Conservation (phyloP, 129 eudicot species). For the Erigeron canadensis region DNA sequence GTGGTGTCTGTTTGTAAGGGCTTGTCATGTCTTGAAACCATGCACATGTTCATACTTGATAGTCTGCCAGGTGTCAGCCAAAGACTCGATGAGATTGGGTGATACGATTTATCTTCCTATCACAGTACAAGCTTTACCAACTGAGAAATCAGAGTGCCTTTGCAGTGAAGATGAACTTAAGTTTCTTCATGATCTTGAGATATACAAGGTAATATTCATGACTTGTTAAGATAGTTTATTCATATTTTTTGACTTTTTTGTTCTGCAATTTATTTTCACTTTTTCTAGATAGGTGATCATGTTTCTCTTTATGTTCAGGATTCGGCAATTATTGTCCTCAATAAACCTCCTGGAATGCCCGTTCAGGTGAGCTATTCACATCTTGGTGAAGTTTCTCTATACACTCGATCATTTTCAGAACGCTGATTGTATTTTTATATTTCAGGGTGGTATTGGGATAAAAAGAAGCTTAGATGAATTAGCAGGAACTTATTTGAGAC, state of each 20-base stretch:
- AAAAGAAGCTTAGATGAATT: constrained; percentile 83
- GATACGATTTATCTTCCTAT: constrained; percentile 83
- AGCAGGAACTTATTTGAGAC: constrained; percentile 76
- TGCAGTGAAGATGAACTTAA: constrained; percentile 63
- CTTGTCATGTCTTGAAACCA: not conserved
- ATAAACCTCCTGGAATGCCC: constrained; percentile 98
- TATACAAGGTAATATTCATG: constrained; percentile 67
- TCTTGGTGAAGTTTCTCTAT: not conserved
- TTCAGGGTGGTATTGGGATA: constrained; percentile 93
- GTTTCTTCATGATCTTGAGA: constrained; percentile 65
- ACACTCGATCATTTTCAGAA: not conserved
- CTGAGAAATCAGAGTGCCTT: constrained; percentile 37
- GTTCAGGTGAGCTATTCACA: constrained; percentile 64
- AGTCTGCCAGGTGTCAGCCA: constrained; percentile 66
- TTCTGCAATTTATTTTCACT: not conserved
- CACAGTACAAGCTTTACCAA: constrained; percentile 48
- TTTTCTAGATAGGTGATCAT: constrained; percentile 4
- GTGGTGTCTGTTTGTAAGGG: not conserved
- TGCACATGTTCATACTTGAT: constrained; percentile 10
- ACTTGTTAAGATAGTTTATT: not conserved
- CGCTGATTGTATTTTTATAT: constrained; percentile 9
- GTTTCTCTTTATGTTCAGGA: constrained; percentile 45
- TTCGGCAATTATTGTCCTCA: constrained; percentile 79
- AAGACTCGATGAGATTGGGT: constrained; percentile 71
- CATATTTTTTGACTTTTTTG: not conserved